These are phyloP conservation scores for Cladosporium sp. DNA, from an alignment of 2,329 filamentous ascomycete genomes.

Conservation along the genomic window DNA sequence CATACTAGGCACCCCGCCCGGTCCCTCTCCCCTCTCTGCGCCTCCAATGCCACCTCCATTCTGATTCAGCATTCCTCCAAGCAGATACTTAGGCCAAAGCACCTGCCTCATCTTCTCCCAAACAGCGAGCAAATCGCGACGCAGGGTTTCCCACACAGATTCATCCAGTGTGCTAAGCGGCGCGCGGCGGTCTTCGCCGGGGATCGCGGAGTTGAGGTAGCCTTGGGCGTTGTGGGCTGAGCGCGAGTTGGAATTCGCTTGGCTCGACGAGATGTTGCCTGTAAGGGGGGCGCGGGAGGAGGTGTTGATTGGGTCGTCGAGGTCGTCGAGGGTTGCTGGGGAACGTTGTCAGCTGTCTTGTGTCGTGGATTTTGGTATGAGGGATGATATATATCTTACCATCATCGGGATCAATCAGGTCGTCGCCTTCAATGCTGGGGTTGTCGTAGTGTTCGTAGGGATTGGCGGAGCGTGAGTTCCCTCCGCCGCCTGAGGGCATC, in stretches of 20 bases:
- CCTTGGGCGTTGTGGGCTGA: constrained; percentile 61
- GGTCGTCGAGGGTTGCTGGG: constrained; percentile 79
- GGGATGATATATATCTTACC: constrained; percentile 31
- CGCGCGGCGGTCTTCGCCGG: constrained; percentile 86
- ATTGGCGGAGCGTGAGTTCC: constrained; percentile 23
- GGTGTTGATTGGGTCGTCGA: constrained; percentile 75
- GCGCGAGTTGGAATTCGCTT: constrained; percentile 53
- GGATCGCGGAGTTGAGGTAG: constrained; percentile 84
- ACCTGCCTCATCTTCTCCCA: constrained; percentile 99
- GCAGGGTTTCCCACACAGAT: constrained; percentile 93
- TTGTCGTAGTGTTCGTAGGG: constrained; percentile 42
- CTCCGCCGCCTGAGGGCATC: constrained; percentile 38
- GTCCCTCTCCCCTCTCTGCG: constrained; percentile 35
- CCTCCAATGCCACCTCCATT: constrained; percentile 53
- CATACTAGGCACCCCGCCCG: constrained; percentile 39
- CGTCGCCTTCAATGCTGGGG: constrained; percentile 45
- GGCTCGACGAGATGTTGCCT: constrained; percentile 63
- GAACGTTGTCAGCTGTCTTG: neutral
- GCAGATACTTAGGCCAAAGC: constrained; percentile 89
- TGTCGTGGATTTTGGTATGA: neutral
- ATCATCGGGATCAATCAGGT: constrained; percentile 52
- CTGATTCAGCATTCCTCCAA: constrained; percentile 61
- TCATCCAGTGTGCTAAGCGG: constrained; percentile 94
- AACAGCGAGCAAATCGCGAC: constrained; percentile 82
- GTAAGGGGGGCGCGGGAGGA: constrained; percentile 72